Conservation (phyloP, 352 stramenopile species). For the Globisporangium cederbergense region DNA sequence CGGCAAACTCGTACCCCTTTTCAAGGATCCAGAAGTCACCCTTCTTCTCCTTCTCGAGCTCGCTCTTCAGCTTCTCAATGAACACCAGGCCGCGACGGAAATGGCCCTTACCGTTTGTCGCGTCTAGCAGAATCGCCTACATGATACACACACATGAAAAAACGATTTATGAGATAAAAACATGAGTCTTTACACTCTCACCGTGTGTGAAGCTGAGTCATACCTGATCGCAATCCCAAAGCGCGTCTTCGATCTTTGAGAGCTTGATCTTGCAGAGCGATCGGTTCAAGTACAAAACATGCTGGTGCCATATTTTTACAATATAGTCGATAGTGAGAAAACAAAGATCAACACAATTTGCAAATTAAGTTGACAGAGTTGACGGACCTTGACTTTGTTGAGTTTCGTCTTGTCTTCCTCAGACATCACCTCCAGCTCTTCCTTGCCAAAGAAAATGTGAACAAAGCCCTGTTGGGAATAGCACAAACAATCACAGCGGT, state of each 20-base stretch:
- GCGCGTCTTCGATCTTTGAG: constrained; percentile 74
- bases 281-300: constrained; percentile 81
- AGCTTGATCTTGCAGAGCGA: constrained; percentile 85
- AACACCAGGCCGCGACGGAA: constrained; percentile 79
- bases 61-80: constrained; percentile 75
- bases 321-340: background rate
- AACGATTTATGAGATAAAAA: background rate
- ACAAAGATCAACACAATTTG: background rate
- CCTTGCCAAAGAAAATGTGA: constrained; percentile 84
- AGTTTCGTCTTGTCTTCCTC: constrained; percentile 73
- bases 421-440: constrained; percentile 80
- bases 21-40: constrained; percentile 87
- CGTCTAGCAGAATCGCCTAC: constrained; percentile 66
- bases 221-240: constrained; percentile 85
- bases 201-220: background rate
- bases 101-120: constrained; percentile 65
- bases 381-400: constrained; percentile 69
- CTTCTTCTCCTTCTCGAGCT: constrained; percentile 76
- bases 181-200: too few species aligned
- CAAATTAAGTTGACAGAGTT: background rate
- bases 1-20: constrained; percentile 72
- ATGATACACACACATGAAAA: background rate
- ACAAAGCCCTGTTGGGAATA: constrained; percentile 60
- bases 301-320: constrained; percentile 13
- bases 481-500: constrained; percentile 5